phyloP scores from a whole-genome alignment of 192 early-diverging fungal species.

The Tieghemiomyces parasiticus region DNA sequence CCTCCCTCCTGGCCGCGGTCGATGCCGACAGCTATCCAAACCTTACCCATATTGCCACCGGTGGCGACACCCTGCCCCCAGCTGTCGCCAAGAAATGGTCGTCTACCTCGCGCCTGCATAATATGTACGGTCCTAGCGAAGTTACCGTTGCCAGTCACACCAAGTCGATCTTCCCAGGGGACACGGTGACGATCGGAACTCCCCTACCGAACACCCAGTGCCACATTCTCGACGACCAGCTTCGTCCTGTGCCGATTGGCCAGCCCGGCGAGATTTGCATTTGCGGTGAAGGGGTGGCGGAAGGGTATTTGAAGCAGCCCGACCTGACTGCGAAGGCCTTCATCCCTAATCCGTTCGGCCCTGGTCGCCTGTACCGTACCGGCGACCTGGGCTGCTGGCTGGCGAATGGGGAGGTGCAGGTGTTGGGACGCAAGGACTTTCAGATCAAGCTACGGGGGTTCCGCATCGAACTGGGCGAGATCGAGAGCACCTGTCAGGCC shows the following conservation, averaged over 20 bases:
- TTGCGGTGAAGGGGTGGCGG: slow-evolving; percentile 18
- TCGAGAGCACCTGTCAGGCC: slow-evolving; percentile 11
- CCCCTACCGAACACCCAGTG: slow-evolving; percentile 12
- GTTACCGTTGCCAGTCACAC: slow-evolving; percentile 1
- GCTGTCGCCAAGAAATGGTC: neutral
- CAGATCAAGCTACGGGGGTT: slow-evolving; percentile 24
- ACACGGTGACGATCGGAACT: slow-evolving; percentile 15
- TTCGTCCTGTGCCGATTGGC: slow-evolving; percentile 19
- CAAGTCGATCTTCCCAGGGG: neutral
- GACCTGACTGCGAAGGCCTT: slow-evolving; percentile 21
- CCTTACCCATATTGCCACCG: neutral
- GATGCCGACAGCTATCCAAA: neutral
- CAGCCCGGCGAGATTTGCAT: slow-evolving; percentile 21
- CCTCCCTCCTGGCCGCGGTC: neutral
- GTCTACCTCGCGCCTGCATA: neutral
- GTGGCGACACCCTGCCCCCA: neutral
- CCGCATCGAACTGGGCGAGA: slow-evolving; percentile 21
- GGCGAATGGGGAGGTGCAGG: slow-evolving; percentile 17
- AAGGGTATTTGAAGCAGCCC: slow-evolving; percentile 22
- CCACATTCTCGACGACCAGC: slow-evolving; percentile 18
- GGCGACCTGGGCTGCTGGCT: slow-evolving; percentile 20
- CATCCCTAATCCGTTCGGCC: slow-evolving; percentile 21
- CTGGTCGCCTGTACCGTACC: slow-evolving; percentile 18
- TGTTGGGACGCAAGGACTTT: slow-evolving; percentile 18
- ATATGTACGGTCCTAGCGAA: slow-evolving; percentile 6